A percentile compares a stretch with the other conserved stretches of the same genome.
phyloP scores from a whole-genome alignment of 768 basidiomycete genomes.

The Hericium coralloides region DNA sequence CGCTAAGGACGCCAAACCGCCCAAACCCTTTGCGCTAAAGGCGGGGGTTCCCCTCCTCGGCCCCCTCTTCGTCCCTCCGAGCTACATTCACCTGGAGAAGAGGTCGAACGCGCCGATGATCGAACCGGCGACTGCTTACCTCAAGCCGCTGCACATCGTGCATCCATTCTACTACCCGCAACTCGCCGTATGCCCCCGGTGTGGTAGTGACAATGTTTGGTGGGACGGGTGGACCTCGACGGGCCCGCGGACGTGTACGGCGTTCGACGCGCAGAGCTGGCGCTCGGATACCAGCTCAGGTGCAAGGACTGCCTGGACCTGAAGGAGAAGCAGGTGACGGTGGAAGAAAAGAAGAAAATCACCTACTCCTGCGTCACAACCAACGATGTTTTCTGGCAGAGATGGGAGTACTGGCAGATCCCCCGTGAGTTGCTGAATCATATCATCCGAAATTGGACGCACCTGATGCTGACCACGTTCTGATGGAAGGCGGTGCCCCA shows the following conservation, averaged over 20 bases:
- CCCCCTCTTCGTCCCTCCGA: slow-evolving; percentile 17
- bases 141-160: slow-evolving; percentile 15
- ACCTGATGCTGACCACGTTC: neutral
- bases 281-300: slow-evolving; percentile 11
- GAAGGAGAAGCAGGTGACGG: neutral
- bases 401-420: neutral
- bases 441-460: too few species aligned
- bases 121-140: slow-evolving; percentile 8
- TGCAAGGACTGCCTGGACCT: slow-evolving; percentile 8
- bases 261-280: slow-evolving; percentile 6
- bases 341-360: neutral
- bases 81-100: slow-evolving; percentile 9
- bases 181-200: slow-evolving; percentile 8
- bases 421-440: neutral
- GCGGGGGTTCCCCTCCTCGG: slow-evolving; percentile 14
- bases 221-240: slow-evolving; percentile 14
- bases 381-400: neutral
- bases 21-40: neutral
- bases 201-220: neutral
- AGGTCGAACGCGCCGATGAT: neutral
- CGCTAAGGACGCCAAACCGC: neutral
- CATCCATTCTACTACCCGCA: slow-evolving; percentile 17
- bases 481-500: slow-evolving; percentile 11
- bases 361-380: neutral
- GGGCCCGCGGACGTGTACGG: slow-evolving; percentile 17